Evolutionary conservation across 2,329 filamentous ascomycete genomes (phyloP), one percentile per base, ranked within the genome.

Genomic region (Fusarium buharicum): DNA sequence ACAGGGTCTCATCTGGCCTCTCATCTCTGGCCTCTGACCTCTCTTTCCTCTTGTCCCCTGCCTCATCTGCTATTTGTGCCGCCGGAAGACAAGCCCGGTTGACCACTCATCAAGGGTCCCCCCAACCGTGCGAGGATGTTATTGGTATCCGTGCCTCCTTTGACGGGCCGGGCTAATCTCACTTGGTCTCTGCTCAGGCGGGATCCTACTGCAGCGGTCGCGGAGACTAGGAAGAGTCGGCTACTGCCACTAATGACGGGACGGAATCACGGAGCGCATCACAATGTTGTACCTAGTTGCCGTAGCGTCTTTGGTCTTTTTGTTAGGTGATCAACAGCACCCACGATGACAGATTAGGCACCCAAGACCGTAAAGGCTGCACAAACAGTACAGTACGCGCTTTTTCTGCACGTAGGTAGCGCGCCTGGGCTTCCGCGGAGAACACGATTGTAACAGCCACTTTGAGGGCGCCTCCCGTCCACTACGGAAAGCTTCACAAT

Each of bases 41-140:
- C 30, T 33, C 13, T 14, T 55, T 41, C 48, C 38, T 44, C 48
- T 50, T 27, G 44, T 20, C 33, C 47, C 59, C 48, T 58, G 47
- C 27, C 40, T 47, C 22, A 20, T 56, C 28, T 36, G 22, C 55
- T 39, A 30, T 49, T 45, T 61, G 44, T 51, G 50, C 62, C 61
- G 38, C 62, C 61, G 61, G 62, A 50, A 51, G 27, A 27, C 37
- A 40, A 62, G 40, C 62, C 62, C 45, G 33, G 37, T 41, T 55
- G 34, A 59, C 53, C 39, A 59, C 17, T 22, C 45, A 27, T 12
- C 41, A 33, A 59, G 41, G 41, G 51, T 36, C 18, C 33, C 27
- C 62, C 62, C 62, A 64, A 65, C 62, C 62, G 62, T 64, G 62
- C 62, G 62, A 61, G 46, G 46, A 40, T 56, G 20, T 27, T 62